Evolutionary conservation across 1,139 yeast genomes (phyloP).

Genomic region (Yamadazyma blattariae): DNA sequence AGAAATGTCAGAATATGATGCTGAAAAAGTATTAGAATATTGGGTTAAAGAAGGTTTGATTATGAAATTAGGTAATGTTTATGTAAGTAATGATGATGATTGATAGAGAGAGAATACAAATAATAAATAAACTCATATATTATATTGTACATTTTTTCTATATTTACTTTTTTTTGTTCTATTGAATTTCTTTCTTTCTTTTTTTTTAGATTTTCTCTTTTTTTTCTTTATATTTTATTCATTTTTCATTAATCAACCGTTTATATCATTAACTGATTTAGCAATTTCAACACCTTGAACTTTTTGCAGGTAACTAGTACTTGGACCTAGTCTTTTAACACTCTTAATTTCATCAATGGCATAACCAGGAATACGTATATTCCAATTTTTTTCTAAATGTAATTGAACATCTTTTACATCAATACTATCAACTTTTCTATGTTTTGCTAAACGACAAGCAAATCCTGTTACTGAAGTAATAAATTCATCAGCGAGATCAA

Average conservation of each 20-base stretch:
- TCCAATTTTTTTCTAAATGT: constrained; percentile 94
- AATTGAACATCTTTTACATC: constrained; percentile 90
- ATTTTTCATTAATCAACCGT: too few relatives aligned
- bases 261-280: constrained; percentile 22
- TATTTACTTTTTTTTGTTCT: background rate
- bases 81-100: constrained; percentile 1
- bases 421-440: constrained; percentile 82
- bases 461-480: constrained; percentile 86
- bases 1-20: constrained; percentile 38
- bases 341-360: constrained; percentile 87
- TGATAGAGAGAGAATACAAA: too few relatives aligned
- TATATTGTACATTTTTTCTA: background rate
- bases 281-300: constrained; percentile 30
- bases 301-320: constrained; percentile 67
- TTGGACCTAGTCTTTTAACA: constrained; percentile 79
- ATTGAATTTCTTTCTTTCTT: too few relatives aligned
- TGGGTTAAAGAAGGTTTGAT: constrained; percentile 60
- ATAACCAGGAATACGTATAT: constrained; percentile 90
- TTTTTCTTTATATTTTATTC: too few relatives aligned
- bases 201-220: too few relatives aligned
- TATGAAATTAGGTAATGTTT: constrained; percentile 20
- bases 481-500: constrained; percentile 95
- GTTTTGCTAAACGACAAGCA: constrained; percentile 94
- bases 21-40: constrained; percentile 40
- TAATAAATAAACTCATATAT: too few relatives aligned